Conservation (phyloP, 805 yeast species). For the Helenozyma rhizophorensis region DNA sequence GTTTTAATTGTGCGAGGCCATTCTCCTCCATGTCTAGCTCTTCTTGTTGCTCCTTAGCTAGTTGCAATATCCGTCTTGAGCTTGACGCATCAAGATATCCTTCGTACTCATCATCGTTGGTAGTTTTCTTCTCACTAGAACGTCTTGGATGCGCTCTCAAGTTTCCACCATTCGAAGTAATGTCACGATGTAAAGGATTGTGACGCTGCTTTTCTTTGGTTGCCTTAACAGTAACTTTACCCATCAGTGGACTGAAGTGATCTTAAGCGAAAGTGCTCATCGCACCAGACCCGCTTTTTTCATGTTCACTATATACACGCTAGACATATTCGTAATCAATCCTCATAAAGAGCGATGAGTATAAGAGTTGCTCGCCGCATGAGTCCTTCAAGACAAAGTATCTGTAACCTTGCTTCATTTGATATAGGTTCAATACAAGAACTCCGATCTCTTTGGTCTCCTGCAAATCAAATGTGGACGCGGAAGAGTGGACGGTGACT, state of each 20-base stretch:
- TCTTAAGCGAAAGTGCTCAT: conserved; percentile 4
- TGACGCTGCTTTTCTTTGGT: conserved; percentile 62
- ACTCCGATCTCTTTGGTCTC: conserved; percentile 46
- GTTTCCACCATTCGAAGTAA: conserved; percentile 70
- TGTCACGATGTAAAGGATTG: conserved; percentile 74
- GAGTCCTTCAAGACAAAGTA: conserved; percentile 73
- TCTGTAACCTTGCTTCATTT: conserved; percentile 73
- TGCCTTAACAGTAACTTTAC: conserved; percentile 53
- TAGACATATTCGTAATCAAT: conserved; percentile 18
- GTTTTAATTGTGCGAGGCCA: conserved; percentile 14
- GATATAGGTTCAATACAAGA: conserved; percentile 55
- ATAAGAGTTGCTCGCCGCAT: conserved; percentile 70
- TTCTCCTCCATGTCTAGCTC: conserved; percentile 73
- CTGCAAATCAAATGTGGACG: conserved; percentile 13
- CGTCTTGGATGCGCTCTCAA: conserved; percentile 44
- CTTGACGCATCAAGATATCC: conserved; percentile 73
- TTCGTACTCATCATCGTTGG: conserved; percentile 47
- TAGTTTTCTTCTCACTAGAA: conserved; percentile 25
- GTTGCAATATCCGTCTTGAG: conserved; percentile 78
- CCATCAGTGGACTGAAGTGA: too few relatives aligned
- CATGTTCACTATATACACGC: conserved; percentile 1
- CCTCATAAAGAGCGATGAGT: conserved; percentile 47
- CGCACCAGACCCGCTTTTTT: conserved; percentile 5
- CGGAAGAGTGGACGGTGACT: conserved; percentile 43
- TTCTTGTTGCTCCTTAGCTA: conserved; percentile 91